Conservation (phyloP, 352 stramenopile genomes). For the Globisporangium okanoganense region DNA sequence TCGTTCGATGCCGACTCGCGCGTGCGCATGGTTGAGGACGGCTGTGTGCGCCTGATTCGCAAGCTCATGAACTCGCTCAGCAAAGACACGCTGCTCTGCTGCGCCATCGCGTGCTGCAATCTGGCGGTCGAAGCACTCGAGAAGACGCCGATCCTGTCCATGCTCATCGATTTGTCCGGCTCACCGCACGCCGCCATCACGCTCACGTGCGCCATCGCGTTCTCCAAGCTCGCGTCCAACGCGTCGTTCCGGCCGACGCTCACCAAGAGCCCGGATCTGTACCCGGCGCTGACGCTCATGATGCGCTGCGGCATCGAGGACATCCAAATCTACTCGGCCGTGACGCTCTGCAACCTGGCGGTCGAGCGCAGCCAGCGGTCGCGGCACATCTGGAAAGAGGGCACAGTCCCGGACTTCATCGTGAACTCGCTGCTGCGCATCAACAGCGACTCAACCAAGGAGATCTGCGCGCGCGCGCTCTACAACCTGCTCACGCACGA, state of each 20-base stretch:
- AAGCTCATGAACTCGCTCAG: conserved; percentile 60
- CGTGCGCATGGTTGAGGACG: conserved; percentile 56
- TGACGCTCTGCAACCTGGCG: conserved; percentile 81
- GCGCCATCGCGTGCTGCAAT: conserved; percentile 74
- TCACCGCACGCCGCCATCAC: conserved; percentile 61
- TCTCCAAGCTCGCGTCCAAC: conserved; percentile 70
- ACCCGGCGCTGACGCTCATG: conserved; percentile 78
- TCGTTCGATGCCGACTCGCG: conserved; percentile 67
- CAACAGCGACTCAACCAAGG: conserved; percentile 87
- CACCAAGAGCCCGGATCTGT: conserved; percentile 66
- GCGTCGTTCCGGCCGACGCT: conserved; percentile 47
- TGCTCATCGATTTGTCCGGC: conserved; percentile 75
- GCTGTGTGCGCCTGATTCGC: conserved; percentile 56
- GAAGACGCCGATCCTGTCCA: conserved; percentile 64
- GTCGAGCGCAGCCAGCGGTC: conserved; percentile 59
- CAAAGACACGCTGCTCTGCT: conserved; percentile 68
- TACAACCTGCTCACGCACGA: conserved; percentile 87
- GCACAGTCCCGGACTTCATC: conserved; percentile 85
- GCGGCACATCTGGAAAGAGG: conserved; percentile 82
- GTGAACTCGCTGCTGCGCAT: conserved; percentile 87
- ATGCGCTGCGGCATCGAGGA: conserved; percentile 87
- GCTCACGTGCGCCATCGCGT: conserved; percentile 73
- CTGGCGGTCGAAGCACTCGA: conserved; percentile 62
- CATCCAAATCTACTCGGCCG: conserved; percentile 88
- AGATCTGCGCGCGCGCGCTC: conserved; percentile 78